Base-by-base conservation (phyloP, 2,329 filamentous ascomycete genomes). In the Dothistroma septosporum region DNA sequence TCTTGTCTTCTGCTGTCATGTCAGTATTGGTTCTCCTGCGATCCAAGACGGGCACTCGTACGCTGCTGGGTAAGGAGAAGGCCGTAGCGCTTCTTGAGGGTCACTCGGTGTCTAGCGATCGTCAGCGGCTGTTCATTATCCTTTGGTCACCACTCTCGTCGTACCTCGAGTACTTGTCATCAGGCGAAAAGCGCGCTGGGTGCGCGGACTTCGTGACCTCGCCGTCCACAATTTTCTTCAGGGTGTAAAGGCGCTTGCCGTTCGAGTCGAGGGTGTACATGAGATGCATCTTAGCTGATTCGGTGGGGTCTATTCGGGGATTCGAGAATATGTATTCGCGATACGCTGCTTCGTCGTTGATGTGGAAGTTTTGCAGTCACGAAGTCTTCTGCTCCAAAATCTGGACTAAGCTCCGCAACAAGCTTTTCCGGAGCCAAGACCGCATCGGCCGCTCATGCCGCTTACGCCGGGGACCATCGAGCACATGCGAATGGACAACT, bases 131-230 rank as follows among this genome's bases (percentile, higher is more conserved):
- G 14, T 21, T 28, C 46, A 4, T n/a, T 12, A 16, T 7, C 7
- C 10, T 37, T 28, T 37, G 16, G 16, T 48, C 4, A 37, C 44
- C 14, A 28, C 16, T 22, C 3, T 14, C 48, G 50, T 16, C 77
- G 55, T 75, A 86, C 83, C 85, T 82, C 73, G 92, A 96, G 85
- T 95, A 97, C 83, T 97, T 96, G 83, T 99, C 94, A 79, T 99
- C 94, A 66, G 94, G 94, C 52, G 91, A 96, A 83, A 97, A 99
- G 69, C 94, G 85, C 48, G 94, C 94, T 52, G 94, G 93, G 80
- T 97, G 93, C 59, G 94, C 94, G 57, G 90, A 94, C 83, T 96
- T 96, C 76, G 93, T 96, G 73, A 97, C 91, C 75, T 92, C 86
- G 74, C 89, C 89, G 70, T 87, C 83, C 63, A 81, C 71, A 69